Conservation (phyloP, 2,329 filamentous ascomycete genomes). For the Pestalotiopsis sp. region DNA sequence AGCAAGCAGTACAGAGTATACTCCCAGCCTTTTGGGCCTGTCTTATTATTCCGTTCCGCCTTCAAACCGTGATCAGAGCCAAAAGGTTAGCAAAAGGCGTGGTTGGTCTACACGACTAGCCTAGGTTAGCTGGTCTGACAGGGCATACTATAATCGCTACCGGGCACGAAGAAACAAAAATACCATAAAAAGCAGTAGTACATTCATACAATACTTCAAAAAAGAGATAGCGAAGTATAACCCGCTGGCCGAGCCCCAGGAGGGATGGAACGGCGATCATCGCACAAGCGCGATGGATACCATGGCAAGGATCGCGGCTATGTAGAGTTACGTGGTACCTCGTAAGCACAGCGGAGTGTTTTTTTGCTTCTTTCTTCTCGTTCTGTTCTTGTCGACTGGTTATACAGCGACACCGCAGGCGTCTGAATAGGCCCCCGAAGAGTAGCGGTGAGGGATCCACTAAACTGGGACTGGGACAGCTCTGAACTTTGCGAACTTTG, state of each 20-base stretch:
- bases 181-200: background rate
- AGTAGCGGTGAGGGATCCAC: slow-evolving; percentile 16
- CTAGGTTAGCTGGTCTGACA: background rate
- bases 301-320: slow-evolving; percentile 26
- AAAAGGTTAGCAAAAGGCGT: background rate
- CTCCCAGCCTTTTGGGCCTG: background rate
- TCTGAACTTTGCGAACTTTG: background rate
- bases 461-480: slow-evolving; percentile 1
- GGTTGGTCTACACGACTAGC: background rate
- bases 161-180: background rate
- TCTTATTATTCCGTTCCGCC: background rate
- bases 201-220: background rate
- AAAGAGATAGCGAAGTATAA: slow-evolving; percentile 11
- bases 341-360: slow-evolving; percentile 15
- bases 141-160: background rate
- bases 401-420: background rate
- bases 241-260: background rate
- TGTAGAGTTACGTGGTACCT: slow-evolving; percentile 10
- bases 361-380: background rate
- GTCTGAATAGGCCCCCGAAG: background rate
- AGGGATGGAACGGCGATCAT: slow-evolving; percentile 23
- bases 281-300: slow-evolving; percentile 29
- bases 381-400: background rate
- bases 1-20: background rate
- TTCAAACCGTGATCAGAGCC: background rate